Evolutionary conservation across 2,329 filamentous ascomycete genomes (phyloP).

Genomic region (Neobulgaria alba): DNA sequence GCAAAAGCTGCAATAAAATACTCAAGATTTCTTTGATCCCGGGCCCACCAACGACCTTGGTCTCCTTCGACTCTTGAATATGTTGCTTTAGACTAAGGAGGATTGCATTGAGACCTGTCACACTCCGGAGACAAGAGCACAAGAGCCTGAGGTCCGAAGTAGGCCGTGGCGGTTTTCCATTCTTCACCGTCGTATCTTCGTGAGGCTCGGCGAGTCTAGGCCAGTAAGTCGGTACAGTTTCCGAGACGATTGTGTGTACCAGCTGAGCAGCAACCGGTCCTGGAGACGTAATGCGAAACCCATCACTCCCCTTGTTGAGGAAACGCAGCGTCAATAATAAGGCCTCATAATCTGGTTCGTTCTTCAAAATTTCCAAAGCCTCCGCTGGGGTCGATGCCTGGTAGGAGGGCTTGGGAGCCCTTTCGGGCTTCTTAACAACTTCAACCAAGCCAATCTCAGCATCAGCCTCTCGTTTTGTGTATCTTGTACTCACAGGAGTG

Average conservation of each 20-base stretch:
- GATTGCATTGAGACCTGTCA: conserved; percentile 71
- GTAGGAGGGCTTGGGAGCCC: conserved; percentile 7
- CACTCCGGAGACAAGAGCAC: conserved; percentile 57
- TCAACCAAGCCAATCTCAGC: conserved; percentile 16
- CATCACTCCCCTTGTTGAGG: conserved; percentile 32
- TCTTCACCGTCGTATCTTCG: background rate
- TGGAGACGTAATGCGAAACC: conserved; percentile 52
- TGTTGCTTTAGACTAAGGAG: conserved; percentile 59
- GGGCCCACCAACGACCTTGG: conserved; percentile 22
- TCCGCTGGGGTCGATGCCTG: conserved; percentile 32
- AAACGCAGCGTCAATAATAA: conserved; percentile 46
- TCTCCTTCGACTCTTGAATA: conserved; percentile 40
- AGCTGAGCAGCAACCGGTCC: conserved; percentile 65
- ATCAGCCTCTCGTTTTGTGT: conserved; percentile 15
- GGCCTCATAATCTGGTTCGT: conserved; percentile 51
- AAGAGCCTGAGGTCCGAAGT: conserved; percentile 41
- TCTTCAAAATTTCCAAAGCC: conserved; percentile 50
- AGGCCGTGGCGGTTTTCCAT: background rate
- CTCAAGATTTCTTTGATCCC: conserved; percentile 27
- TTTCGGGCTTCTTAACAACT: conserved; percentile 7
- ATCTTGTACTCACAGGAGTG: conserved; percentile 36
- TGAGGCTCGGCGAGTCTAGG: conserved; percentile 15
- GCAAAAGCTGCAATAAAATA: conserved; percentile 36
- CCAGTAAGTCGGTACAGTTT: conserved; percentile 81
- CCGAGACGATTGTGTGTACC: conserved; percentile 62